Evolutionary conservation across 345 rosid species (phyloP), one percentile per base, ranked within the genome.

Genomic region (Brassica carinata): DNA sequence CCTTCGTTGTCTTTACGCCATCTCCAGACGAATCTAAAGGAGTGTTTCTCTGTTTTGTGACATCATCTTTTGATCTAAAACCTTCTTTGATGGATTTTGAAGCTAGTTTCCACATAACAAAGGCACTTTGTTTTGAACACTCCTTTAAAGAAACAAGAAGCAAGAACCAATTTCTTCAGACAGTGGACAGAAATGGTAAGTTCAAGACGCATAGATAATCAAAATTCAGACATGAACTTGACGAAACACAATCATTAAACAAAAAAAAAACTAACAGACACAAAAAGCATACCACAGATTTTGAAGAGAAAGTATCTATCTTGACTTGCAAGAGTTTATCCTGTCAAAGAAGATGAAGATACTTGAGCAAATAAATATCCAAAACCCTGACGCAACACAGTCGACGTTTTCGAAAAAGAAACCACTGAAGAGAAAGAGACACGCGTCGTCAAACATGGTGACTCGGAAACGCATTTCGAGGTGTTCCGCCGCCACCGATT

Each of bases 401-500:
- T 36, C 65, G 53, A 8, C 29, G 67, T 76, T 75, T 11, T 3
- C 19, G 33, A 15, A 8, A 15, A 27, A 27, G 15, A 62, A 48
- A 45, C 31, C 64, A 59, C 29, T 30, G 27, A 31, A 4, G 30
- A 27, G 30, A 19, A 33, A 17, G 14, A 1, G 80, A 75, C 83
- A 81, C 83, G 80, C 64, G 83, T 75, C 80, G 31, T 13, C 1
- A 2, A 80, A 69, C 51, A 69, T 75, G 76, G 62, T 29, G 79
- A 67, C 76, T 38, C 36, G 29, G 40, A 80, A 75, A 64, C 83
- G 73, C 72, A 7, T 81, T 69, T 75, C 79, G 62, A 80, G 61
- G 67, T 61, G 65, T 9, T 14, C 63, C 15, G 73, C 80, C 80
- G 80, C 69, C 69, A 71, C 48, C 34, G 29, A 10, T 48, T 8